Conservation (phyloP, 1,139 yeast species). For the Candida sanyaensis region DNA sequence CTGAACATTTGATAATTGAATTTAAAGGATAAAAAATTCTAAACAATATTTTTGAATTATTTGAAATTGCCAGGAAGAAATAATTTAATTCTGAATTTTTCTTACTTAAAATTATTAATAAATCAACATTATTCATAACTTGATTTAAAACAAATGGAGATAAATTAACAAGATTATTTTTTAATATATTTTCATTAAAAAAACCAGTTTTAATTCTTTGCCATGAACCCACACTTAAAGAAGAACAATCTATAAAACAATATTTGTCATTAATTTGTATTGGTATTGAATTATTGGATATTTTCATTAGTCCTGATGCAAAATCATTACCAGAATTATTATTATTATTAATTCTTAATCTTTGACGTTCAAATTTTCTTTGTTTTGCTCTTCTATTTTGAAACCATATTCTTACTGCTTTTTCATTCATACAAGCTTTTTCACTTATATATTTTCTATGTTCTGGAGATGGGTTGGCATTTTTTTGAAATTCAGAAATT, state of each 20-base stretch:
- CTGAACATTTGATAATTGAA: constrained; percentile 46
- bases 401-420: constrained; percentile 94
- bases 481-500: constrained; percentile 67
- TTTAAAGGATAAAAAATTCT: constrained; percentile 67
- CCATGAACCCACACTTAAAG: constrained; percentile 77
- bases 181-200: constrained; percentile 40
- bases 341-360: constrained; percentile 29
- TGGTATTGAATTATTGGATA: constrained; percentile 27
- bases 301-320: background rate
- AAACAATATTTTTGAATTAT: constrained; percentile 65
- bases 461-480: constrained; percentile 71
- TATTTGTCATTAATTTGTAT: constrained; percentile 65
- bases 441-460: constrained; percentile 72
- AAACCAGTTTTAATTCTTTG: constrained; percentile 70
- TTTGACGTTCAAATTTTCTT: constrained; percentile 50
- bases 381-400: constrained; percentile 88
- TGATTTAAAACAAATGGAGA: constrained; percentile 66
- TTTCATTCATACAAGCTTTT: constrained; percentile 82
- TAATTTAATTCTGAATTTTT: constrained; percentile 72
- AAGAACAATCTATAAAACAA: constrained; percentile 64
- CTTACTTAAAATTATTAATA: constrained; percentile 65
- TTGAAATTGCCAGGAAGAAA: constrained; percentile 69
- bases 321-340: background rate
- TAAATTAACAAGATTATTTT: constrained; percentile 53
- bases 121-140: constrained; percentile 66